Base-by-base conservation (phyloP, 73 alveolate genomes). In the Effrenium voratum region DNA sequence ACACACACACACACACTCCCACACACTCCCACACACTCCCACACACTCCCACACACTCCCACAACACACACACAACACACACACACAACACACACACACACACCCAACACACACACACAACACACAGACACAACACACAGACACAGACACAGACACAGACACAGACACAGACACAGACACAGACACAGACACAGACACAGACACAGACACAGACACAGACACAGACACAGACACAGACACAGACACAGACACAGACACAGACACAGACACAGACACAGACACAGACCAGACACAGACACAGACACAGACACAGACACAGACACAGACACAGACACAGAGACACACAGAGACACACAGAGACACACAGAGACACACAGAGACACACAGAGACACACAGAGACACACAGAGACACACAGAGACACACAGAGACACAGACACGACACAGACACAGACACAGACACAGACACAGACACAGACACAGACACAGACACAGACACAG, bases 311-410 rank as follows among this genome's bases (percentile, higher is more conserved):
- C 70, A 55, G 70, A 55, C 70, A 55, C 70, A 55, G 32, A 55
- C 70, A 55, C 70, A 55, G 32, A 55, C 70, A 55, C 70, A 55
- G 32, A 55, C 70, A 55, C 70, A 55, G 32, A 55, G 32, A 55
- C 70, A 55, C 70, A 55, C 70, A 55, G 32, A 55, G 32, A 55
- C 70, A 55, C 70, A 55, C 70, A 55, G 32, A 55, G 32, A 55
- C 70, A 55, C 70, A 55, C 70, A 55, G 32, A 55, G 32, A 55
- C 70, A 55, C 57, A 82, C 93, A 82, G 93, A 63, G 93, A 82
- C 77, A 63, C 93, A 63, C 40, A 55, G 32, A 55, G 13, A 55
- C 70, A 55, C 70, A 55, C 32, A 55, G 32, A 55, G 70, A 55
- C 32, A 55, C 70, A 55, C 70, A 55, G 13, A 55, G 70, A 55